Evolutionary conservation across 768 basidiomycete genomes (phyloP).

Genomic region (Podaxis carcinomalis): DNA sequence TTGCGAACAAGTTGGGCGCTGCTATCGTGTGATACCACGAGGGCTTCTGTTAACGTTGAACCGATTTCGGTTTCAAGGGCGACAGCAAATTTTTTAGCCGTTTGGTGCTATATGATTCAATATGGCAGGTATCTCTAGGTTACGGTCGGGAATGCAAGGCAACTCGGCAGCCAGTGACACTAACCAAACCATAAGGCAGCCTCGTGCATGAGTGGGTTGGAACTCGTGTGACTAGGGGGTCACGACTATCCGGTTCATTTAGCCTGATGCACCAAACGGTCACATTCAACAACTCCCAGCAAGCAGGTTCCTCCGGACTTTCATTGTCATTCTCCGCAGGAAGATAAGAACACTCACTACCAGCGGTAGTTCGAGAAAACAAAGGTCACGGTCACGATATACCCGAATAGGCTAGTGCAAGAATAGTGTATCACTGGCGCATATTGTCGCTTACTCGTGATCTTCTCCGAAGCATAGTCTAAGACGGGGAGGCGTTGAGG

Average conservation of each 20-base stretch:
- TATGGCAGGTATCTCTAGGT: no score
- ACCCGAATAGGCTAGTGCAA: not conserved
- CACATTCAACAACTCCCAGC: not conserved
- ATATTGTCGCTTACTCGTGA: not conserved
- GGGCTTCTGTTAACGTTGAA: not conserved
- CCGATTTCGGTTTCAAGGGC: no score
- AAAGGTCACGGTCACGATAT: not conserved
- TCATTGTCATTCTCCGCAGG: not conserved
- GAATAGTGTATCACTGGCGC: not conserved
- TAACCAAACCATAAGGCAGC: no score
- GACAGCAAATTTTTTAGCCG: no score
- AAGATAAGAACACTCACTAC: not conserved
- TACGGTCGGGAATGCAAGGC: no score
- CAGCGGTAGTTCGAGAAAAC: not conserved
- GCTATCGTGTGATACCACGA: not conserved
- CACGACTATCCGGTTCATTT: no score
- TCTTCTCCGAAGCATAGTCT: not conserved
- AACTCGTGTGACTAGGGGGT: no score
- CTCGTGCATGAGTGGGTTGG: no score
- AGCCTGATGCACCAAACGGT: not conserved
- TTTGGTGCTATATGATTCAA: no score
- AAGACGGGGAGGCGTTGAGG: not conserved
- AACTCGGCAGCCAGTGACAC: no score
- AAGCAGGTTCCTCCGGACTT: not conserved
- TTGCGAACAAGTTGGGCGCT: not conserved